Evolutionary conservation across 1,284 basidiomycete genomes (phyloP).

Genomic region (Violaceomyces palustris): DNA sequence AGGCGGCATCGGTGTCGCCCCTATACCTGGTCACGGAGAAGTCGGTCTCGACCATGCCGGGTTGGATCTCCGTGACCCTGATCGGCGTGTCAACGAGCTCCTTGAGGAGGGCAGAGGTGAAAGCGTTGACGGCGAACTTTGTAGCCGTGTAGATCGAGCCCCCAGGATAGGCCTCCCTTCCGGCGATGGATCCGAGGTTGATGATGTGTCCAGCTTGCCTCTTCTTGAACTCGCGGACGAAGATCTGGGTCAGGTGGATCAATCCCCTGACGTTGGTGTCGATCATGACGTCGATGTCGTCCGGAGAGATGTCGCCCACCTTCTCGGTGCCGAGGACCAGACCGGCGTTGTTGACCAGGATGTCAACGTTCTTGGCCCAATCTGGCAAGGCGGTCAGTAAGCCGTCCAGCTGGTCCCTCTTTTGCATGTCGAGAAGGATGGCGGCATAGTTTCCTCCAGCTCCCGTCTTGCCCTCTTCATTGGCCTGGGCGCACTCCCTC

Average conservation of each 20-base stretch:
- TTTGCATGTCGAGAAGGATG: constrained; percentile 41
- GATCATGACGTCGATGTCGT: constrained; percentile 76
- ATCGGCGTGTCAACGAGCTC: constrained; percentile 74
- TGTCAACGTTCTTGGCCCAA: constrained; percentile 46
- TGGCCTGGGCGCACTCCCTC: constrained; percentile 62
- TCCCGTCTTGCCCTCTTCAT: constrained; percentile 67
- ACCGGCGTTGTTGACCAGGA: constrained; percentile 57
- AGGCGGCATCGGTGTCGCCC: constrained; percentile 31
- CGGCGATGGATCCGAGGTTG: constrained; percentile 89
- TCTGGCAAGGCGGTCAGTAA: constrained; percentile 32
- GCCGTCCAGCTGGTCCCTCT: constrained; percentile 25
- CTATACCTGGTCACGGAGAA: constrained; percentile 40
- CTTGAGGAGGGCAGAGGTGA: constrained; percentile 73
- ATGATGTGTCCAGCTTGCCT: constrained; percentile 85
- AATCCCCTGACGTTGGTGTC: constrained; percentile 85
- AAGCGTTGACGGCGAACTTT: constrained; percentile 83
- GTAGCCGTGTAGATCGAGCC: constrained; percentile 56
- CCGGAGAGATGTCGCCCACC: constrained; percentile 70
- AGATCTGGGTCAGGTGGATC: constrained; percentile 72
- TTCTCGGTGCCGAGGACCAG: constrained; percentile 74
- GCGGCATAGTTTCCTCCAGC: constrained; percentile 52
- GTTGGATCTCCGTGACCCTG: constrained; percentile 48
- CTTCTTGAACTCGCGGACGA: constrained; percentile 71
- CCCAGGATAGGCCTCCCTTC: constrained; percentile 75
- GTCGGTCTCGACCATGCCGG: constrained; percentile 77